Conservation (phyloP, 208 protist genomes). For the Willaertia magna region DNA sequence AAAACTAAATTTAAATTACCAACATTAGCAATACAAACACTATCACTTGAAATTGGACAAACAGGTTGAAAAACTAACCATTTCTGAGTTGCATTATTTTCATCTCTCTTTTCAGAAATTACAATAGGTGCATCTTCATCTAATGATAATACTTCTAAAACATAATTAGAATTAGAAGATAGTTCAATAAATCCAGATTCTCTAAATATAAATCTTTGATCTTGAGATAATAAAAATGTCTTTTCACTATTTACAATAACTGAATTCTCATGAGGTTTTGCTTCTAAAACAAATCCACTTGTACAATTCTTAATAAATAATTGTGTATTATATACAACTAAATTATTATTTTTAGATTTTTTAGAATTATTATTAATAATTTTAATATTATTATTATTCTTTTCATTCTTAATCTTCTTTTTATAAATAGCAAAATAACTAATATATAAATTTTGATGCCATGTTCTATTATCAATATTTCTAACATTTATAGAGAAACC, state of each 20-base stretch:
- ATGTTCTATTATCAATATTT: neutral
- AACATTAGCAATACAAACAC: neutral
- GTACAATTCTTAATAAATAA: neutral
- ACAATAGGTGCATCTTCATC: neutral
- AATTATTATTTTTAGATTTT: neutral
- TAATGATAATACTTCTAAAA: neutral
- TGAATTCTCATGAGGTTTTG: neutral
- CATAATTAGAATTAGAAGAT: neutral
- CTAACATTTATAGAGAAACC: neutral
- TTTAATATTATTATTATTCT: neutral
- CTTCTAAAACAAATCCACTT: neutral
- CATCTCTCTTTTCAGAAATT: neutral
- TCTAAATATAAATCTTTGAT: conserved; percentile 1
- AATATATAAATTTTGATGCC: neutral
- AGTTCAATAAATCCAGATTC: neutral
- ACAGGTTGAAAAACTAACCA: neutral
- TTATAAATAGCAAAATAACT: neutral
- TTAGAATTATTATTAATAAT: neutral
- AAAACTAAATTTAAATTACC: neutral
- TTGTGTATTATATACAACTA: neutral
- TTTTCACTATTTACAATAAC: neutral
- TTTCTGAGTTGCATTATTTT: neutral
- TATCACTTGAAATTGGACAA: neutral
- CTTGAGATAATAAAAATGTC: neutral
- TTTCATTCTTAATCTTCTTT: neutral